Conservation (phyloP, 441 rosid genomes). For the Brassica balearica region DNA sequence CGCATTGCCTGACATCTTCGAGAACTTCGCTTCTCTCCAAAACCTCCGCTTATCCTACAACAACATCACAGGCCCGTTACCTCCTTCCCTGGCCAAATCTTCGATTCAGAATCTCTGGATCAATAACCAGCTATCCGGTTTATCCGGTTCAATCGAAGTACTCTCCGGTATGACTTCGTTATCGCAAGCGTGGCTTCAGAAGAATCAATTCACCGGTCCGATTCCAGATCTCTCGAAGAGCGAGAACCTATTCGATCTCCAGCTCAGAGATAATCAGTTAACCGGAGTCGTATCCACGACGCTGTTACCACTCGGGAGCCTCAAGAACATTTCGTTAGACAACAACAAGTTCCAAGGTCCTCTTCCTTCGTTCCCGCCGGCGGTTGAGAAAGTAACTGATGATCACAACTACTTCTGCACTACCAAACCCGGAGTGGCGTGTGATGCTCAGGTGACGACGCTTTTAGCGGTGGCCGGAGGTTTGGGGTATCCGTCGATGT, state of each 20-base stretch:
- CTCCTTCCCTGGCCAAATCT: constrained; percentile 55
- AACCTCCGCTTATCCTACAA: constrained; percentile 65
- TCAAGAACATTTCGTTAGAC: constrained; percentile 56
- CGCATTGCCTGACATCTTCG: constrained; percentile 63
- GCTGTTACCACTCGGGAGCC: constrained; percentile 44
- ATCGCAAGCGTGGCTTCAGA: constrained; percentile 71
- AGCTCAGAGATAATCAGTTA: constrained; percentile 68
- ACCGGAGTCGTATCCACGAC: constrained; percentile 65
- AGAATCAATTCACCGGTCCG: constrained; percentile 68
- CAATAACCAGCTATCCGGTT: constrained; percentile 62
- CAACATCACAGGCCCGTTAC: constrained; percentile 67
- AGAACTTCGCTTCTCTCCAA: constrained; percentile 53
- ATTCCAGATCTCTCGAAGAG: constrained; percentile 73
- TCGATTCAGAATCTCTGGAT: constrained; percentile 63
- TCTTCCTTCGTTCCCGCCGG: constrained; percentile 47
- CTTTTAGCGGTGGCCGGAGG: constrained; percentile 62
- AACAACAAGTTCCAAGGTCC: constrained; percentile 82
- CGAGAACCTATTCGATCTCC: constrained; percentile 57
- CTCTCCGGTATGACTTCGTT: constrained; percentile 63
- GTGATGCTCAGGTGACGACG: constrained; percentile 55
- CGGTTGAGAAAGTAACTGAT: constrained; percentile 26
- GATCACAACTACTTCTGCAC: constrained; percentile 51
- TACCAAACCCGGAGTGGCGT: constrained; percentile 35
- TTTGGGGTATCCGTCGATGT: constrained; percentile 54
- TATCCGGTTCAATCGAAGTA: constrained; percentile 63